Evolutionary conservation across 2,329 filamentous ascomycete genomes (phyloP).

Genomic region (Periconia digitata): DNA sequence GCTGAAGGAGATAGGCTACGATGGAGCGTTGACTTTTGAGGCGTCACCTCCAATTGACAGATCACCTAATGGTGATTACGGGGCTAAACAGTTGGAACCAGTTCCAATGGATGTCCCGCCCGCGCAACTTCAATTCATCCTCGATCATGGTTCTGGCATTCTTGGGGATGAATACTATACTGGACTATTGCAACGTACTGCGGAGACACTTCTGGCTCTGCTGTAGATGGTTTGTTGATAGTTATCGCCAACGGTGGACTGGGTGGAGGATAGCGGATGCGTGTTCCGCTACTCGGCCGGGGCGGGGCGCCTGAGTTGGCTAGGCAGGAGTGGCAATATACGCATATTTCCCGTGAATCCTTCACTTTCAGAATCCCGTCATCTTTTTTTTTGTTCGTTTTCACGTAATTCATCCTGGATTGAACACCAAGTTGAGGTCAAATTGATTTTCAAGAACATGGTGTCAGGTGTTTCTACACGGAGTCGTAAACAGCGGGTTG

Average conservation of each 20-base stretch:
- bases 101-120: not conserved
- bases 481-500: not conserved
- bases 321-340: no score
- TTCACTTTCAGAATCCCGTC: no score
- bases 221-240: no score
- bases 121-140: not conserved
- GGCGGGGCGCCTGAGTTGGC: no score
- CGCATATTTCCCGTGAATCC: no score
- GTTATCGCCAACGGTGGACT: no score
- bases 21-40: not conserved
- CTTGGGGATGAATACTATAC: not conserved
- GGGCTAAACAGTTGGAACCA: not conserved
- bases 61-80: not conserved
- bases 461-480: not conserved
- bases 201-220: not conserved
- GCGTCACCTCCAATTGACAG: not conserved
- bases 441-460: no score
- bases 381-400: no score
- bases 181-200: not conserved
- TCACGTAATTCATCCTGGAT: no score
- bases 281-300: not conserved
- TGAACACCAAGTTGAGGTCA: no score
- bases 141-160: not conserved
- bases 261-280: not conserved
- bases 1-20: not conserved